Conservation (phyloP, 2,329 filamentous ascomycete species). For the Xylaria hypoxylon region DNA sequence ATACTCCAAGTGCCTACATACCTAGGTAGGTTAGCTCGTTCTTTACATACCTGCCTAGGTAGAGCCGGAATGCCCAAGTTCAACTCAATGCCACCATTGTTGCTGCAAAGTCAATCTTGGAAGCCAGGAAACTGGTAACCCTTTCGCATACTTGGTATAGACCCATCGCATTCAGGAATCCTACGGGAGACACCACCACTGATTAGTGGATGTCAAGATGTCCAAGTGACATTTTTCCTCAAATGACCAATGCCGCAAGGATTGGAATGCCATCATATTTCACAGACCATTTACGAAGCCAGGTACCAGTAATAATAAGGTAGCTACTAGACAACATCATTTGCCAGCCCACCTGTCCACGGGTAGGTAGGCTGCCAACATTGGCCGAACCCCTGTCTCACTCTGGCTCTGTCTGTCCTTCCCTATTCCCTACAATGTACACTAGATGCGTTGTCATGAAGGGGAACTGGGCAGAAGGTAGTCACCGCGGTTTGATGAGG, state of each 20-base stretch:
- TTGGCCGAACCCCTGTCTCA: slow-evolving; percentile 31
- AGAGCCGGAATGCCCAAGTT: slow-evolving; percentile 22
- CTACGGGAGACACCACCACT: not conserved
- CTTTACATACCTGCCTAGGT: slow-evolving; percentile 3
- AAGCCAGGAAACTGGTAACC: slow-evolving; percentile 24
- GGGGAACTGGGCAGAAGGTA: slow-evolving; percentile 13
- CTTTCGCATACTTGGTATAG: slow-evolving; percentile 3
- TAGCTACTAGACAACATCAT: slow-evolving; percentile 15
- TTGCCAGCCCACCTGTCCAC: slow-evolving; percentile 26
- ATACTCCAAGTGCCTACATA: not conserved
- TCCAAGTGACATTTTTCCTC: slow-evolving; percentile 4
- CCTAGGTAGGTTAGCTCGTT: not conserved
- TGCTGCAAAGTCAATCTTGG: slow-evolving; percentile 2
- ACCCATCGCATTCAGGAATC: not conserved
- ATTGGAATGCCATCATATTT: slow-evolving; percentile 16
- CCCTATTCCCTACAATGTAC: slow-evolving; percentile 15
- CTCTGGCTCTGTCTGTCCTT: slow-evolving; percentile 23
- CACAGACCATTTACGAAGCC: slow-evolving; percentile 4
- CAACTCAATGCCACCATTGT: slow-evolving; percentile 1
- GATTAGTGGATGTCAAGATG: slow-evolving; percentile 13
- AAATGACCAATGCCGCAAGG: not conserved
- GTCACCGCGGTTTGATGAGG: slow-evolving; percentile 26
- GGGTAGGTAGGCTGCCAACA: slow-evolving; percentile 33
- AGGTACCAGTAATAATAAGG: not conserved
- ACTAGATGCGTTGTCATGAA: slow-evolving; percentile 36